These are phyloP conservation scores for Primulina eburnea DNA, from an alignment of 257 asterid genomes.

Conservation along the genomic window DNA sequence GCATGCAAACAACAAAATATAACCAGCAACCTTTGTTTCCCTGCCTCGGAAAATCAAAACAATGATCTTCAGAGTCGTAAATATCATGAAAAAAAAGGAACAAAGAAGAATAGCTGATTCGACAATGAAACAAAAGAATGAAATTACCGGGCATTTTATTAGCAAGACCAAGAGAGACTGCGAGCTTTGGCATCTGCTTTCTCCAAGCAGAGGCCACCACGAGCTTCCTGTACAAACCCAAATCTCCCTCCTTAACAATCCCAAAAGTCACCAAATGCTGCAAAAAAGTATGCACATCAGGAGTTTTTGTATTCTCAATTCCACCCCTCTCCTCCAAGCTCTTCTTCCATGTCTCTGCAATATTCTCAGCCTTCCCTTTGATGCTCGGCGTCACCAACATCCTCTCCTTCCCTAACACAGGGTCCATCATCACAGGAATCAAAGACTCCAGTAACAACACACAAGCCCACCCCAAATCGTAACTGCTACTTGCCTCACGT, in stretches of 20 bases:
- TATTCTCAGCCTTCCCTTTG: slow-evolving; percentile 78
- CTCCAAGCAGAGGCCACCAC: slow-evolving; percentile 99
- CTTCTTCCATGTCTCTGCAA: slow-evolving; percentile 93
- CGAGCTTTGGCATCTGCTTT: slow-evolving; percentile 99
- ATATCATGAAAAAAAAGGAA: background rate
- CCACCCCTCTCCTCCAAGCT: slow-evolving; percentile 99
- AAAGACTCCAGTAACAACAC: slow-evolving; percentile 87
- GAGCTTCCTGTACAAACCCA: slow-evolving; percentile 89
- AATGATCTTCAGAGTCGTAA: slow-evolving; percentile 3
- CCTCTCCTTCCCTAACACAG: slow-evolving; percentile 89
- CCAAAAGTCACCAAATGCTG: slow-evolving; percentile 99
- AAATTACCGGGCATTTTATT: slow-evolving; percentile 90
- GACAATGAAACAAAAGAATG: slow-evolving; percentile 11
- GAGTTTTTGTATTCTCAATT: slow-evolving; percentile 89
- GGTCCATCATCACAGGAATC: slow-evolving; percentile 96
- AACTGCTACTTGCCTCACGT: slow-evolving; percentile 25
- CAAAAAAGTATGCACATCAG: slow-evolving; percentile 95
- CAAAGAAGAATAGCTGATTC: background rate
- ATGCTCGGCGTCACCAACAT: slow-evolving; percentile 85
- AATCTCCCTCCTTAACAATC: slow-evolving; percentile 74
- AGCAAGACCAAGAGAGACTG: slow-evolving; percentile 83
- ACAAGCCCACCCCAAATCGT: slow-evolving; percentile 98
- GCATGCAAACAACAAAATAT: background rate
- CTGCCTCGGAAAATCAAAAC: background rate
- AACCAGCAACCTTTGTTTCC: background rate